Evolutionary conservation across 208 protist species (phyloP), one percentile per base, ranked within the genome.

Genomic region (Acanthamoeba lenticulata): DNA sequence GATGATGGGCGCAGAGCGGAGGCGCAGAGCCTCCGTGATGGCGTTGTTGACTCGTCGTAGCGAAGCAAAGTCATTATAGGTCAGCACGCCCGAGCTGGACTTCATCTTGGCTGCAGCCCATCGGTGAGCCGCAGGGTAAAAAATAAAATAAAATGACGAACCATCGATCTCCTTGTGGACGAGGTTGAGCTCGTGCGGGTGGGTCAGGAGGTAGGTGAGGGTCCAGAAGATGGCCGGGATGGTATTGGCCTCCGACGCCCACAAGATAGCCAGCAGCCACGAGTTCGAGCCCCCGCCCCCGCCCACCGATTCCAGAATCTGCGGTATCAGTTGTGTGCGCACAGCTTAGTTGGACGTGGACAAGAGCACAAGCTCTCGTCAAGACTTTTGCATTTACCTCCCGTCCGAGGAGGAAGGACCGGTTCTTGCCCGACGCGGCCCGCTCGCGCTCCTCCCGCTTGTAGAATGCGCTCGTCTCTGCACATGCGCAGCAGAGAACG

Each of bases 211-310:
- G 47, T 89, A 89, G 34, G 81, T 89, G 81, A 89, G 9, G 52
- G 52, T 65, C 81, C 81, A 89, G 81, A 89, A 89, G 81, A 89
- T 89, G 15, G 81, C 52, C 9, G 81, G 81, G 3, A 89, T 89
- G 29, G 81, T 89, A 32, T 89, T 89, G 38, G 81, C 81, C 52
- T 89, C 0, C 24, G 1, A 34, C n/a, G 81, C 81, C 81, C 81
- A 89, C 21, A 89, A 44, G 13, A 89, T 65, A 32, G 81, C 81
- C 13, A 89, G 81, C 7, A 89, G 81, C 81, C 81, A 89, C 9
- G 81, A 89, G 19, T 89, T 79, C 34, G 69, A 79, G 7, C 69
- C 69, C 69, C 44, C 27, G 32, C 38, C 40, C 19, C 44, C 69
- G 38, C 69, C 69, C 32, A 79, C 69, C 0, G 69, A n/a, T 4